Evolutionary conservation across 2,329 filamentous ascomycete species (phyloP).

Genomic region (Drechslerella dactyloides): DNA sequence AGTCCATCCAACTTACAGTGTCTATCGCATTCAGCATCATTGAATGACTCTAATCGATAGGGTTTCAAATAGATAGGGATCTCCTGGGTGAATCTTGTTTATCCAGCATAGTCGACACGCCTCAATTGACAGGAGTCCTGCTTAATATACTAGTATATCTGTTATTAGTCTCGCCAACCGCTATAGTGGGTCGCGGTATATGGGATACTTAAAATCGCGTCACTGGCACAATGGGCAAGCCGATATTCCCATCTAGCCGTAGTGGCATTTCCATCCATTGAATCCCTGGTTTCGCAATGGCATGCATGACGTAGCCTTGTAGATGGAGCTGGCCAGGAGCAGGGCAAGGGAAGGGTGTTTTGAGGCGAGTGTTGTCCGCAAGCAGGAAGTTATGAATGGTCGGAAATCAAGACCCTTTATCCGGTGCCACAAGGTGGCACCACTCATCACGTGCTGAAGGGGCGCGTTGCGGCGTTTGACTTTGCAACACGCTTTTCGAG

Average conservation of each 20-base stretch:
- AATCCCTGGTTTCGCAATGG: background rate
- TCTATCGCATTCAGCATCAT: background rate
- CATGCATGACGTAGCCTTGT: constrained; percentile 3
- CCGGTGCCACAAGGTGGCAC: constrained; percentile 34
- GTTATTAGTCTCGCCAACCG: background rate
- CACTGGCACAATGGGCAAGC: constrained; percentile 12
- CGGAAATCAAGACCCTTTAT: constrained; percentile 44
- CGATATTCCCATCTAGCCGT: constrained; percentile 19
- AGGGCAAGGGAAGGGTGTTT: constrained; percentile 19
- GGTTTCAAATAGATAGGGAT: background rate
- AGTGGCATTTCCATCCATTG: background rate
- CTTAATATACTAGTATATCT: background rate
- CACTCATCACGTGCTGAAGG: background rate
- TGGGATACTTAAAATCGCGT: background rate
- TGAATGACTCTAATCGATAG: background rate
- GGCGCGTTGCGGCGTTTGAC: constrained; percentile 23
- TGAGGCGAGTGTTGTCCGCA: constrained; percentile 29
- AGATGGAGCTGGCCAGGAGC: constrained; percentile 4
- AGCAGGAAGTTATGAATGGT: constrained; percentile 39
- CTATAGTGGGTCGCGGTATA: background rate
- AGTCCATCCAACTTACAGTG: background rate
- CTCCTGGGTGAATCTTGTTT: background rate
- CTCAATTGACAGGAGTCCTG: background rate
- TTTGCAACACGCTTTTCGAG: constrained; percentile 17
- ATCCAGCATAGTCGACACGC: background rate